A percentile compares a stretch with the other conserved stretches of the same genome.
Evolutionary conservation across 192 early-diverging fungal genomes (phyloP).

Genomic region (Diversispora eburnea): DNA sequence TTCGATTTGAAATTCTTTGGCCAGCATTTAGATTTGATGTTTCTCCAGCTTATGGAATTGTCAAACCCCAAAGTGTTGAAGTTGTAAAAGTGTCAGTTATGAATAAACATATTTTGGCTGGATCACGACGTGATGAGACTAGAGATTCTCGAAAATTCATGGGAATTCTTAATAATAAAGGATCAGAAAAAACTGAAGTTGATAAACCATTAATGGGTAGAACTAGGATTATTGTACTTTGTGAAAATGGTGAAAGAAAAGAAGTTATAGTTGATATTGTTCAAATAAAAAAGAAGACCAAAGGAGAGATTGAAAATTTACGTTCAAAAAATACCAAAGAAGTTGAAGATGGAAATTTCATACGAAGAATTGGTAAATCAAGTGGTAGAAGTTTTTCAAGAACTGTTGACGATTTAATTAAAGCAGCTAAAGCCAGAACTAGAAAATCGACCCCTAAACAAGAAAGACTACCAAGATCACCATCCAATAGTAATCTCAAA

Average conservation of each 20-base stretch:
- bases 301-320: constrained; percentile 12
- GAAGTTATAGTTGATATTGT: constrained; percentile 27
- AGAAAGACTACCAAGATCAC: background rate
- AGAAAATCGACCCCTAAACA: background rate
- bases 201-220: constrained; percentile 19
- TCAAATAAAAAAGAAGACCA: constrained; percentile 21
- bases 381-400: constrained; percentile 6
- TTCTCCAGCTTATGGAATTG: constrained; percentile 20
- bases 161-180: constrained; percentile 18
- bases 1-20: constrained; percentile 29
- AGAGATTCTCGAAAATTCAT: constrained; percentile 26
- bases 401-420: constrained; percentile 22
- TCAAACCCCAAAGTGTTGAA: constrained; percentile 16
- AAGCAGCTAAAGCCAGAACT: constrained; percentile 2
- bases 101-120: constrained; percentile 23
- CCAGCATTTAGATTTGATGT: constrained; percentile 28
- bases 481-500: background rate
- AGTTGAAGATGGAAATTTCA: constrained; percentile 9
- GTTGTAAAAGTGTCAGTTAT: constrained; percentile 25
- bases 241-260: constrained; percentile 26
- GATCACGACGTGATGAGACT: constrained; percentile 17
- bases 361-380: background rate
- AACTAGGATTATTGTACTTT: constrained; percentile 22
- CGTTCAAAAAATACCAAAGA: constrained; percentile 17
- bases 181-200: background rate